Conservation (phyloP, 495 filamentous ascomycete species). For the Trichocladium uniseriatum region DNA sequence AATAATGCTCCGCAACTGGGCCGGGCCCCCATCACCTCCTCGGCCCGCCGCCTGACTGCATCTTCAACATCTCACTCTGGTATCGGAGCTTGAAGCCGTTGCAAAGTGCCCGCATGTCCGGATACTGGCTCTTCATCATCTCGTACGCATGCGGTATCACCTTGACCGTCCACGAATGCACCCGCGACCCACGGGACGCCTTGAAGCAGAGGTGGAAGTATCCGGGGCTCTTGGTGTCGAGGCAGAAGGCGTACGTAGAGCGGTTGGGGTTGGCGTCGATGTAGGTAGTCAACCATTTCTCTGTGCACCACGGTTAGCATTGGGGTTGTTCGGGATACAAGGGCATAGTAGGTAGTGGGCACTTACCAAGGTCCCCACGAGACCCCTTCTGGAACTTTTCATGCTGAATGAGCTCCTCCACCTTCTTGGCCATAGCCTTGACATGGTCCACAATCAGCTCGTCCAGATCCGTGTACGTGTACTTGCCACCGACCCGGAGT, state of each 20-base stretch:
- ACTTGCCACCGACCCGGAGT: slow-evolving; percentile 74
- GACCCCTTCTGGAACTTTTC: slow-evolving; percentile 81
- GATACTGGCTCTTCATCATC: slow-evolving; percentile 75
- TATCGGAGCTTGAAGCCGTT: slow-evolving; percentile 64
- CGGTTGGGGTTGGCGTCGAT: slow-evolving; percentile 91
- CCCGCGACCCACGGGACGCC: slow-evolving; percentile 59
- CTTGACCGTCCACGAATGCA: slow-evolving; percentile 79
- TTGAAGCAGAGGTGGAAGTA: slow-evolving; percentile 97
- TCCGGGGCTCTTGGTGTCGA: slow-evolving; percentile 81
- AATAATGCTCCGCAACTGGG: background rate
- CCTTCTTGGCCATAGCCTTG: slow-evolving; percentile 94
- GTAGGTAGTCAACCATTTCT: slow-evolving; percentile 91
- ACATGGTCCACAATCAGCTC: slow-evolving; percentile 96
- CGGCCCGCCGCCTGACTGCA: slow-evolving; percentile 30
- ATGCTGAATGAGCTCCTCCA: slow-evolving; percentile 87
- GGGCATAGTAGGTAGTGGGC: too few species aligned
- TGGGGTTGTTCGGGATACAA: too few species aligned
- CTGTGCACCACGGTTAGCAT: slow-evolving; percentile 42
- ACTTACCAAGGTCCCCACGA: slow-evolving; percentile 77
- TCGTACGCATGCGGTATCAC: slow-evolving; percentile 83
- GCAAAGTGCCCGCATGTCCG: slow-evolving; percentile 86
- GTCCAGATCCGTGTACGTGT: slow-evolving; percentile 90
- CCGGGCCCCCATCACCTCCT: background rate
- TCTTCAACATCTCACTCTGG: slow-evolving; percentile 38
- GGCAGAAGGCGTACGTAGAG: slow-evolving; percentile 88